Percentiles rank a stretch among this genome's conserved stretches.
phyloP scores from a whole-genome alignment of 805 yeast genomes.

The Metschnikowia matae region DNA sequence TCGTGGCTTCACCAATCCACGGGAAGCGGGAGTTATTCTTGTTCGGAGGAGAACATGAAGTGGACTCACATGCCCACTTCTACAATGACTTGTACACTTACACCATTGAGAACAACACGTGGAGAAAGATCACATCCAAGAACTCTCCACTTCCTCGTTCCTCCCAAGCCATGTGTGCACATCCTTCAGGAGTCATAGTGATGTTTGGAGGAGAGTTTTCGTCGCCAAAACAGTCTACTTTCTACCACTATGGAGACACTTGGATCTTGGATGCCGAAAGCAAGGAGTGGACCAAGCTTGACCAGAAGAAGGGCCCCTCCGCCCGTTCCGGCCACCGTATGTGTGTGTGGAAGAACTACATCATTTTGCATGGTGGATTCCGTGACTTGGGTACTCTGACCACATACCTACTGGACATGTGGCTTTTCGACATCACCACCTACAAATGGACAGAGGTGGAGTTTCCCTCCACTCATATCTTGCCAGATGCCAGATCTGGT shows the following conservation, averaged over 20 bases:
- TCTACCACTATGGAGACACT: constrained; percentile 94
- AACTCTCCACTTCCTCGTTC: constrained; percentile 91
- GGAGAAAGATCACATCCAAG: constrained; percentile 77
- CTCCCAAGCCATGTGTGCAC: constrained; percentile 90
- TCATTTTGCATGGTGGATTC: constrained; percentile 87
- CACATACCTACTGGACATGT: constrained; percentile 76
- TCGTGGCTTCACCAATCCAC: constrained; percentile 71
- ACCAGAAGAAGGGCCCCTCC: constrained; percentile 67
- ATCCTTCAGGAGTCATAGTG: constrained; percentile 81
- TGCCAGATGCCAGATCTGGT: constrained; percentile 92
- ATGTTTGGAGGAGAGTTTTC: constrained; percentile 97
- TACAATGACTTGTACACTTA: constrained; percentile 78
- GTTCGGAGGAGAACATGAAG: constrained; percentile 84
- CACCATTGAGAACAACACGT: constrained; percentile 68
- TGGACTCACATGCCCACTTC: constrained; percentile 54
- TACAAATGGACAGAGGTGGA: constrained; percentile 90
- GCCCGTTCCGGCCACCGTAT: constrained; percentile 92
- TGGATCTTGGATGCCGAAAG: constrained; percentile 85
- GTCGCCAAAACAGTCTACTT: constrained; percentile 91
- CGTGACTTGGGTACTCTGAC: constrained; percentile 83
- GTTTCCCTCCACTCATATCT: constrained; percentile 72
- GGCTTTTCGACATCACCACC: constrained; percentile 88
- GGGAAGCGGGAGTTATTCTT: constrained; percentile 73
- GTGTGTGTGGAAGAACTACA: constrained; percentile 86
- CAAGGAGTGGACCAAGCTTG: constrained; percentile 89